Evolutionary conservation across 1,139 yeast species (phyloP).

Genomic region (Geotrichum histeridarum): DNA sequence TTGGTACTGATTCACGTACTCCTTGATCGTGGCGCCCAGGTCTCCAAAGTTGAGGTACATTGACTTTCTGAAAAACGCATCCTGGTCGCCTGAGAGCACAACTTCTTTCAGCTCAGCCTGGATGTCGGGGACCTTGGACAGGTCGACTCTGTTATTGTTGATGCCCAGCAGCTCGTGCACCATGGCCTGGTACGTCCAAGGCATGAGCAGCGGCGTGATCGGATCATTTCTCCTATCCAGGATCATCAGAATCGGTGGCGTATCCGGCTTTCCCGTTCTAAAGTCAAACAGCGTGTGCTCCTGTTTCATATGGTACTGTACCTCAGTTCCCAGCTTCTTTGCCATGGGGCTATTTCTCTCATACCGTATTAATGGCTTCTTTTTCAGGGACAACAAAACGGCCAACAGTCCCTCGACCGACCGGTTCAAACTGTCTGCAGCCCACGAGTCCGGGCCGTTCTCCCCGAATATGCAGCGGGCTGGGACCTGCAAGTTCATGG

Average conservation of each 20-base stretch:
- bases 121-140: conserved; percentile 46
- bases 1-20: conserved; percentile 79
- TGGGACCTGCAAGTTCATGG: conserved; percentile 39
- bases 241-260: conserved; percentile 70
- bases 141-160: conserved; percentile 68
- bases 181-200: conserved; percentile 99
- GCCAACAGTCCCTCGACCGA: conserved; percentile 54
- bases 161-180: conserved; percentile 87
- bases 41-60: conserved; percentile 93
- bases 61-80: conserved; percentile 68
- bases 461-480: conserved; percentile 28
- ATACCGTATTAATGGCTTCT: conserved; percentile 71
- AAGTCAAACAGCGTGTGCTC: conserved; percentile 61
- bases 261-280: conserved; percentile 46
- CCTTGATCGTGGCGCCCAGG: conserved; percentile 80
- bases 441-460: conserved; percentile 43
- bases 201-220: conserved; percentile 80
- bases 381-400: conserved; percentile 63
- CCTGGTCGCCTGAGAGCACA: conserved; percentile 63
- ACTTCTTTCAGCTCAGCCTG: conserved; percentile 52
- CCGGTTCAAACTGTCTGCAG: conserved; percentile 46
- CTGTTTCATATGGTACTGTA: conserved; percentile 40
- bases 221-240: conserved; percentile 88
- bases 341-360: conserved; percentile 63
- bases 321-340: conserved; percentile 63